Conservation (phyloP, 257 asterid species). For the Anisodus acutangulus region DNA sequence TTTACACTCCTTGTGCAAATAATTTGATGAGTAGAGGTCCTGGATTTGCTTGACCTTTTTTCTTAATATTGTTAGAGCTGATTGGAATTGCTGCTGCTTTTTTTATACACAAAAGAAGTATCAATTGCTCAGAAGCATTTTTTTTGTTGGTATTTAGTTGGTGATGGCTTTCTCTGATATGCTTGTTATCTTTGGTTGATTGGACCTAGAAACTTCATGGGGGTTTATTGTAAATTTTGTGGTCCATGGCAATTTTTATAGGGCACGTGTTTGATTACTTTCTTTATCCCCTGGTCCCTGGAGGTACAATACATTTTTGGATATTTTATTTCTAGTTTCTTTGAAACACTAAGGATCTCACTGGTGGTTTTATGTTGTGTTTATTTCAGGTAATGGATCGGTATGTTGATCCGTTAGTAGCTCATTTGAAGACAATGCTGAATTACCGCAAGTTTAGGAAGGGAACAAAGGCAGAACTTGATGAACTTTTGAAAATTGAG, state of each 20-base stretch:
- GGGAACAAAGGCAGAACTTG: constrained; percentile 86
- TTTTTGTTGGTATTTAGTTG: constrained; percentile 20
- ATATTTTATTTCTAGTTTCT: background rate
- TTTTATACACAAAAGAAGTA: background rate
- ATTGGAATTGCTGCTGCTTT: background rate
- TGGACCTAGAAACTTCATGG: background rate
- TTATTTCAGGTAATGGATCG: constrained; percentile 89
- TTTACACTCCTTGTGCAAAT: background rate
- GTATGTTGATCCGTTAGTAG: constrained; percentile 92
- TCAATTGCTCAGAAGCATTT: constrained; percentile 6
- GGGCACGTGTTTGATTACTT: constrained; percentile 5
- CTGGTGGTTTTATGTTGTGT: constrained; percentile 17
- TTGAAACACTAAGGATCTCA: background rate
- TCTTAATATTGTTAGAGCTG: background rate
- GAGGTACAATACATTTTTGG: background rate
- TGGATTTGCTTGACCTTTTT: background rate
- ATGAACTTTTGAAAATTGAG: constrained; percentile 76
- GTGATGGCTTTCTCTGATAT: background rate
- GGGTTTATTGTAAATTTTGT: background rate
- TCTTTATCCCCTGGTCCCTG: background rate
- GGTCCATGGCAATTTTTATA: background rate
- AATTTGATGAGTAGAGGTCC: background rate
- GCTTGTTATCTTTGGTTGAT: background rate
- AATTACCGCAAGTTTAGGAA: constrained; percentile 86
- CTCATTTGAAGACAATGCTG: constrained; percentile 88